Conservation (phyloP, 129 eudicot genomes). For the Ambrosia artemisiifolia region DNA sequence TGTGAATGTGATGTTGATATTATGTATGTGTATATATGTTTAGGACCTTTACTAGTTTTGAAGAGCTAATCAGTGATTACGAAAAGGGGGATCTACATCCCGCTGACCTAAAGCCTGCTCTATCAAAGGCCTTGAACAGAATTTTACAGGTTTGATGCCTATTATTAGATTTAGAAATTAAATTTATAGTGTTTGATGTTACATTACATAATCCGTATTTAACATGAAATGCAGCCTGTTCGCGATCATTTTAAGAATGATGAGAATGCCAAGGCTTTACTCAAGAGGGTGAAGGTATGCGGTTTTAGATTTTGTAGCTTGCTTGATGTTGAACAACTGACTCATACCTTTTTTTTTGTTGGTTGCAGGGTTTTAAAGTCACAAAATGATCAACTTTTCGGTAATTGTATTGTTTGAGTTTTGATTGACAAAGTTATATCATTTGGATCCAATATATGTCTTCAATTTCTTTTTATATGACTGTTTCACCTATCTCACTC, state of each 20-base stretch:
- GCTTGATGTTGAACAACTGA: too few species aligned
- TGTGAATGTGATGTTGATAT: background rate
- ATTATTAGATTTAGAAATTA: background rate
- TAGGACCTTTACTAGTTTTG: slow-evolving; percentile 54
- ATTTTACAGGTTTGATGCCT: slow-evolving; percentile 90
- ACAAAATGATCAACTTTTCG: slow-evolving; percentile 55
- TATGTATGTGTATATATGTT: background rate
- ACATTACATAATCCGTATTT: too few species aligned
- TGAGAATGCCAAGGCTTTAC: slow-evolving; percentile 35
- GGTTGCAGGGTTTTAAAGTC: slow-evolving; percentile 60
- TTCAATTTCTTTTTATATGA: too few species aligned
- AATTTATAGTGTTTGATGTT: too few species aligned
- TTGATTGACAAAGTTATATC: background rate
- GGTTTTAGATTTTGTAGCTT: too few species aligned
- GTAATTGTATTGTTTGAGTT: too few species aligned
- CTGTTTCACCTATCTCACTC: too few species aligned
- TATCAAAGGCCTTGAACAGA: slow-evolving; percentile 65
- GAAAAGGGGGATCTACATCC: slow-evolving; percentile 73
- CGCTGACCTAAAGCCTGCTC: slow-evolving; percentile 81
- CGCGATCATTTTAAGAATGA: slow-evolving; percentile 65
- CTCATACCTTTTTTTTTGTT: background rate
- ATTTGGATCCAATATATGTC: too few species aligned
- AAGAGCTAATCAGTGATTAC: slow-evolving; percentile 57
- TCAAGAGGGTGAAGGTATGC: slow-evolving; percentile 76
- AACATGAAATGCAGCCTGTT: slow-evolving; percentile 54